A percentile compares a stretch with the other conserved stretches of the same genome.
These are phyloP conservation scores for Sisymbrium irio DNA, from an alignment of 345 rosid genomes.

Conservation along the genomic window DNA sequence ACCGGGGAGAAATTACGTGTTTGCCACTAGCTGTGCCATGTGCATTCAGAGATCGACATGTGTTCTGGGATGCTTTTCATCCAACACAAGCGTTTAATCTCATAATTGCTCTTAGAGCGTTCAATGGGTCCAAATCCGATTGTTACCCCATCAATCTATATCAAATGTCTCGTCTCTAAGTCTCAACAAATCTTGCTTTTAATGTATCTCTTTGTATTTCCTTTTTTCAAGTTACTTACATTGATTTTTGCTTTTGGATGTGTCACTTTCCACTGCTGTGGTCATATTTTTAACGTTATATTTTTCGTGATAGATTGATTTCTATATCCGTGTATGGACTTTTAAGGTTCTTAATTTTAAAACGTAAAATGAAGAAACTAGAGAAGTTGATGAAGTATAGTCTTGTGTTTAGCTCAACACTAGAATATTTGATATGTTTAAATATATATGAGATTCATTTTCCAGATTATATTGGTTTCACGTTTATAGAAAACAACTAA, in stretches of 20 bases:
- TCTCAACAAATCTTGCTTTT: neutral
- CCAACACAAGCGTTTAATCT: constrained; percentile 64
- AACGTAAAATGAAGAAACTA: neutral
- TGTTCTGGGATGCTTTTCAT: constrained; percentile 73
- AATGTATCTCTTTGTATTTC: neutral
- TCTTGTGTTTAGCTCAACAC: neutral
- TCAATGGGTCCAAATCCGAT: constrained; percentile 45
- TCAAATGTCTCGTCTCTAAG: constrained; percentile 45
- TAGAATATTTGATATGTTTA: neutral
- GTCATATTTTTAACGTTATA: neutral
- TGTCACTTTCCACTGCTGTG: neutral
- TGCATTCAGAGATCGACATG: constrained; percentile 45
- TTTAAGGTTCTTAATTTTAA: no score
- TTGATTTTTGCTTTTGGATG: neutral
- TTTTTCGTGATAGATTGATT: neutral
- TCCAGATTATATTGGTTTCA: no score
- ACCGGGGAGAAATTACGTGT: constrained; percentile 63
- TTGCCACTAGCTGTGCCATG: constrained; percentile 58
- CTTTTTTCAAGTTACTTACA: neutral
- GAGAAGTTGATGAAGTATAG: neutral
- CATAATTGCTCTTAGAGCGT: constrained; percentile 50
- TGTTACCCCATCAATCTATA: constrained; percentile 58
- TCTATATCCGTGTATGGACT: neutral
- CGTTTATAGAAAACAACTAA: no score
- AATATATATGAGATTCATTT: no score